These are phyloP conservation scores for Mycena metata DNA, from an alignment of 768 basidiomycete genomes.

Conservation along the genomic window DNA sequence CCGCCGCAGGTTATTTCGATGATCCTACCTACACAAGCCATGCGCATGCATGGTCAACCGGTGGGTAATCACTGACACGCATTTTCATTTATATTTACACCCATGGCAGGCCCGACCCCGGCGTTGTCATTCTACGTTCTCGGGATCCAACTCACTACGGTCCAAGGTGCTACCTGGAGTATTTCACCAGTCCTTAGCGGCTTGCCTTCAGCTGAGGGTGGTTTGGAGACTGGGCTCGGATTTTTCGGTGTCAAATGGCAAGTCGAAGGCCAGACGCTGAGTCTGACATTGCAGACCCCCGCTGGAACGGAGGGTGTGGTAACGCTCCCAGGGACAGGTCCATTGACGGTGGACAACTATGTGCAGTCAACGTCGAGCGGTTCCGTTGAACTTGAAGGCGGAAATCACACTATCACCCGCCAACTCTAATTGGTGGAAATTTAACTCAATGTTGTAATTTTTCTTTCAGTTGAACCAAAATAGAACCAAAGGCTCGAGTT, in stretches of 20 bases:
- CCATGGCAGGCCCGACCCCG: constrained; percentile 55
- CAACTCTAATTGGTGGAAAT: not conserved
- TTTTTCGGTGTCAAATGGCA: constrained; percentile 61
- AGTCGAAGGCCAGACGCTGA: constrained; percentile 35
- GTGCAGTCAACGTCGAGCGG: constrained; percentile 6
- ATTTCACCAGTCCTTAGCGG: constrained; percentile 60
- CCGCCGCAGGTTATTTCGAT: constrained; percentile 60
- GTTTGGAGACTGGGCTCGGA: constrained; percentile 60
- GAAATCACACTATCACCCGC: constrained; percentile 27
- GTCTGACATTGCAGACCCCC: constrained; percentile 44
- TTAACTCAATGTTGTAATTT: too few species aligned
- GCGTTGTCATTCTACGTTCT: constrained; percentile 63
- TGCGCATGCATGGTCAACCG: constrained; percentile 62
- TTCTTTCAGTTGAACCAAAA: too few species aligned
- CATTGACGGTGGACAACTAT: constrained; percentile 35
- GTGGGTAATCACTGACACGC: not conserved
- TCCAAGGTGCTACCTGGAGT: constrained; percentile 57
- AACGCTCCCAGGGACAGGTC: constrained; percentile 44
- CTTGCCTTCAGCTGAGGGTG: constrained; percentile 57
- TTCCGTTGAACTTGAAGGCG: constrained; percentile 28
- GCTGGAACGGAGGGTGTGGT: constrained; percentile 45
- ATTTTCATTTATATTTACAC: not conserved
- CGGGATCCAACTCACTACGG: constrained; percentile 57
- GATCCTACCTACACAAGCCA: constrained; percentile 63
- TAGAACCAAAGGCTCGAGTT: too few species aligned